Percentiles rank a stretch among this genome's conserved stretches.
Conservation (phyloP, 164 flowering plant genomes). For the Santalum album region DNA sequence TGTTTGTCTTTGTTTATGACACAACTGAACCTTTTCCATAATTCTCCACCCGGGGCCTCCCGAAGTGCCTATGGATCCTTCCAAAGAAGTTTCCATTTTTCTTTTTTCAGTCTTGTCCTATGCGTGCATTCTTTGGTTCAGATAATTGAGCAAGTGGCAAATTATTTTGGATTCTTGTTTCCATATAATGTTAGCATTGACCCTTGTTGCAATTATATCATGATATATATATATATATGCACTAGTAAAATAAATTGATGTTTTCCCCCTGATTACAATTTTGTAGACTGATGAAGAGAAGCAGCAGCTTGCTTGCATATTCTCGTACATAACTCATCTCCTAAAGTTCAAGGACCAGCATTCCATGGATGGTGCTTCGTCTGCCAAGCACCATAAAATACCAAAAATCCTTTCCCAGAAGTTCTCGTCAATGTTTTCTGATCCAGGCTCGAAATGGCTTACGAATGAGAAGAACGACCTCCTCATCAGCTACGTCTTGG, state of each 20-base stretch:
- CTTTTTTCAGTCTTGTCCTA: too few relatives aligned
- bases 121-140: too few relatives aligned
- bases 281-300: slow-evolving; percentile 54
- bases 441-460: slow-evolving; percentile 18
- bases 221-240: too few relatives aligned
- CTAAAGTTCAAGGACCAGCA: slow-evolving; percentile 61
- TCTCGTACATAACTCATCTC: slow-evolving; percentile 66
- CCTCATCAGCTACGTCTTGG: slow-evolving; percentile 62
- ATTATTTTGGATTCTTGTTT: too few relatives aligned
- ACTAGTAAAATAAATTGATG: background rate
- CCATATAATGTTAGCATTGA: too few relatives aligned
- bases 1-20: too few relatives aligned
- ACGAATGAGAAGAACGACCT: slow-evolving; percentile 44
- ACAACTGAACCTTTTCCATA: too few relatives aligned
- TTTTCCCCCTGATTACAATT: slow-evolving; percentile 1
- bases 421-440: slow-evolving; percentile 40
- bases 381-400: slow-evolving; percentile 41
- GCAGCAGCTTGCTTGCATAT: slow-evolving; percentile 43
- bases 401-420: slow-evolving; percentile 49
- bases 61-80: too few relatives aligned
- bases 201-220: too few relatives aligned
- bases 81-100: too few relatives aligned
- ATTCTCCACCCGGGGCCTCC: too few relatives aligned
- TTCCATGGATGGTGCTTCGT: slow-evolving; percentile 26
- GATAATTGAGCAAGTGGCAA: too few relatives aligned